A percentile compares a stretch with the other conserved stretches of the same genome.
Evolutionary conservation across 306 rosid genomes (phyloP).

Genomic region (Oxytropis ochrocephala): DNA sequence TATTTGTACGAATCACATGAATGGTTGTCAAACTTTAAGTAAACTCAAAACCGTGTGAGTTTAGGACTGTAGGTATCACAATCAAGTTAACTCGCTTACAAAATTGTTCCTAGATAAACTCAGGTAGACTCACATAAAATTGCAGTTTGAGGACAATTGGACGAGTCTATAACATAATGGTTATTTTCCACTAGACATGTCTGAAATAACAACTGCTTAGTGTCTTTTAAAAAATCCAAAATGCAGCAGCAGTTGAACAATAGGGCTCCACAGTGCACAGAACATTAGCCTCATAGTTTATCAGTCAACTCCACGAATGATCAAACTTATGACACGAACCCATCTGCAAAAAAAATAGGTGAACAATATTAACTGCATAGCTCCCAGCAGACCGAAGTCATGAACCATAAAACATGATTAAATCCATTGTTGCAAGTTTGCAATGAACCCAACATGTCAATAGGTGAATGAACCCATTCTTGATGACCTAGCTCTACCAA

Average conservation of each 20-base stretch:
- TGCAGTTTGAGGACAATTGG: background rate
- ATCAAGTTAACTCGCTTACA: background rate
- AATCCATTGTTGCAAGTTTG: background rate
- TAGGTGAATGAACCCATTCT: background rate
- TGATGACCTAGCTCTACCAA: background rate
- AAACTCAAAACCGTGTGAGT: background rate
- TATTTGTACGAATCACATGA: constrained; percentile 5
- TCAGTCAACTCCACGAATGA: background rate
- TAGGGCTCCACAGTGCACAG: background rate
- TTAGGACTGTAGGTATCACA: background rate
- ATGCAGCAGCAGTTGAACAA: background rate
- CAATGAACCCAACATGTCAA: background rate
- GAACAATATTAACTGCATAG: background rate
- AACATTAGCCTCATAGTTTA: background rate
- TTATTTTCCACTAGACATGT: background rate
- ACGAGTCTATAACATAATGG: background rate
- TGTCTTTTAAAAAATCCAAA: background rate
- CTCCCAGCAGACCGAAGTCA: background rate
- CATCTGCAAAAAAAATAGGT: background rate
- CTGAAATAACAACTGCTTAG: background rate
- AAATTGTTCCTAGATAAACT: background rate
- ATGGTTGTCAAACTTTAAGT: background rate
- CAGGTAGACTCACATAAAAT: background rate
- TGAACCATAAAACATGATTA: background rate
- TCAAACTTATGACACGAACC: background rate